These are phyloP conservation scores for Penicillium palitans DNA, from an alignment of 2,329 filamentous ascomycete genomes.

Conservation along the genomic window DNA sequence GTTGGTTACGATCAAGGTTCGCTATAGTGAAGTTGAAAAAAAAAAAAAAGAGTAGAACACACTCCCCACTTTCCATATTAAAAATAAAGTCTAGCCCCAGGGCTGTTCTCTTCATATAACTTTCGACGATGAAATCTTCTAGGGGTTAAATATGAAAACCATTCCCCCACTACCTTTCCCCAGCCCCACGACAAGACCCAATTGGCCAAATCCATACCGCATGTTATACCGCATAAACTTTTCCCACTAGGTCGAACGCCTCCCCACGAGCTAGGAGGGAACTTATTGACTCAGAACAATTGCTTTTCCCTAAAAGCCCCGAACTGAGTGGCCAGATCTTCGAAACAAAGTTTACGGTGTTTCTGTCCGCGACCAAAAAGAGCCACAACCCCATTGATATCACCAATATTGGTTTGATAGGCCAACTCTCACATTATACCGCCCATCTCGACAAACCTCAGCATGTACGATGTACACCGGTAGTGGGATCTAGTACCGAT, in stretches of 20 bases:
- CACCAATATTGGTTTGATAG: not conserved
- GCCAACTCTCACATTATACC: not conserved
- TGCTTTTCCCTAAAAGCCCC: not conserved
- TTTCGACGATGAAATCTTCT: not conserved
- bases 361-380: not conserved
- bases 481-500: conserved; percentile 2
- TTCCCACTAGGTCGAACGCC: not conserved
- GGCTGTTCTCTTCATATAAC: conserved; percentile 2
- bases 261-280: not conserved
- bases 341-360: too few relatives aligned
- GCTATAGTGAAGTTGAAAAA: not conserved
- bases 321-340: not conserved
- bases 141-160: not conserved
- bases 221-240: conserved; percentile 2
- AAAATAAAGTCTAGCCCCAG: not conserved
- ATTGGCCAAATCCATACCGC: conserved; percentile 9
- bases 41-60: not conserved
- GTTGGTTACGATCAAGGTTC: not conserved
- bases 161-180: not conserved
- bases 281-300: not conserved
- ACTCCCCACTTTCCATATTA: not conserved
- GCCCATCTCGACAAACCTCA: not conserved
- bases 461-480: not conserved
- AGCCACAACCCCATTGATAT: not conserved
- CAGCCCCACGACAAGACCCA: not conserved